Evolutionary conservation across 352 stramenopile species (phyloP).

Genomic region (Thalassiosira hispida): DNA sequence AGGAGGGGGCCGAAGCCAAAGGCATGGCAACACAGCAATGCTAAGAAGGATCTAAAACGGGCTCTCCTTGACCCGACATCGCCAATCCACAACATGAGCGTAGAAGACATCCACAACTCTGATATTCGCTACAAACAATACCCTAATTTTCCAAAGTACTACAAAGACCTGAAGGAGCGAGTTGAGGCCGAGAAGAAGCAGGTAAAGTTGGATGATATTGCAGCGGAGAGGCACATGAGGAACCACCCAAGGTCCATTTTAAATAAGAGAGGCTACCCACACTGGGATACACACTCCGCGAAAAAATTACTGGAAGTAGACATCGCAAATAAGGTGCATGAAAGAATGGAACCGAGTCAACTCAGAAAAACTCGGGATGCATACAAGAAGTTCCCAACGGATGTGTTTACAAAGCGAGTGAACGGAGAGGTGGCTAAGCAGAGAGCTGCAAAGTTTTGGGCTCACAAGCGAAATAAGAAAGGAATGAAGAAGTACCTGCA

Average conservation of each 20-base stretch:
- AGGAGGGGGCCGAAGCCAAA: slow-evolving; percentile 23
- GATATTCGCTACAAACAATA: slow-evolving; percentile 30
- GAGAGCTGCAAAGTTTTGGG: slow-evolving; percentile 4
- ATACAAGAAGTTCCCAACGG: slow-evolving; percentile 4
- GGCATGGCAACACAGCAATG: slow-evolving; percentile 35
- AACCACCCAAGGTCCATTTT: slow-evolving; percentile 2
- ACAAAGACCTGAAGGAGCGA: slow-evolving; percentile 22
- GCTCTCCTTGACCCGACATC: slow-evolving; percentile 22
- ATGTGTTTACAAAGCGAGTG: slow-evolving; percentile 6
- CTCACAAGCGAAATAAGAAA: slow-evolving; percentile 10
- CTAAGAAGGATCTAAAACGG: slow-evolving; percentile 35
- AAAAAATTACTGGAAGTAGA: slow-evolving; percentile 16
- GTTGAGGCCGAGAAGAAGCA: slow-evolving; percentile 17
- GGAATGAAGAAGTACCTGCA: slow-evolving; percentile 29
- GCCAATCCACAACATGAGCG: slow-evolving; percentile 28
- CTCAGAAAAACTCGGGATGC: neutral
- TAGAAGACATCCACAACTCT: slow-evolving; percentile 11
- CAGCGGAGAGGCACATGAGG: slow-evolving; percentile 11
- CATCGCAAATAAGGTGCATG: slow-evolving; percentile 16
- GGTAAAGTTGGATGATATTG: slow-evolving; percentile 13
- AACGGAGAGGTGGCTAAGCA: slow-evolving; percentile 2
- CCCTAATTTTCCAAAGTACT: slow-evolving; percentile 34
- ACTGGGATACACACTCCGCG: slow-evolving; percentile 18
- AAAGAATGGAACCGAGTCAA: neutral
- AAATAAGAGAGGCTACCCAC: slow-evolving; percentile 16